Conservation (phyloP, 768 basidiomycete genomes). For the Sporobolomyces roseus region DNA sequence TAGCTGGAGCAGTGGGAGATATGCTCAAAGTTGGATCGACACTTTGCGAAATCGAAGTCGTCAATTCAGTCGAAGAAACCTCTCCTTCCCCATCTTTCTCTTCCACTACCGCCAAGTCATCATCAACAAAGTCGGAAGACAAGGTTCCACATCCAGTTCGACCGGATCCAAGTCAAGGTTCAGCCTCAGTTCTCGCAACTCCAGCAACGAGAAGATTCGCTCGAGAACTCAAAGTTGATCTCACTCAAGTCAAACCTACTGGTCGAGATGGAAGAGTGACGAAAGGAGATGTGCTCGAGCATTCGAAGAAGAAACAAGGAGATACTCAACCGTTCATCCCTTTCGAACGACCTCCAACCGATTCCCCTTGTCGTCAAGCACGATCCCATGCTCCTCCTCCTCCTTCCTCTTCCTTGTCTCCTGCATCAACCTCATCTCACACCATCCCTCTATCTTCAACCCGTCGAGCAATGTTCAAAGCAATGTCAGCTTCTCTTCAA, state of each 20-base stretch:
- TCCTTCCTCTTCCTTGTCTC: no score
- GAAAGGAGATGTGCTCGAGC: slow-evolving; percentile 59
- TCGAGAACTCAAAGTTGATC: slow-evolving; percentile 61
- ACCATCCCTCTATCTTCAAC: slow-evolving; percentile 60
- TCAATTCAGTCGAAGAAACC: background rate
- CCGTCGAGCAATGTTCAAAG: slow-evolving; percentile 80
- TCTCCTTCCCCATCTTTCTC: background rate
- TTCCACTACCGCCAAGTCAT: background rate
- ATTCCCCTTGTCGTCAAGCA: no score
- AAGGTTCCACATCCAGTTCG: slow-evolving; percentile 12
- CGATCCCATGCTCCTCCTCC: no score
- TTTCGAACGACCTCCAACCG: background rate
- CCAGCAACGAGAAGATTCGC: slow-evolving; percentile 78
- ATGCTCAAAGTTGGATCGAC: slow-evolving; percentile 71
- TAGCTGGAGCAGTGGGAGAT: slow-evolving; percentile 76
- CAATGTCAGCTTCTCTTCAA: slow-evolving; percentile 71
- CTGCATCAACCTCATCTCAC: background rate
- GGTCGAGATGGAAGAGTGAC: slow-evolving; percentile 72
- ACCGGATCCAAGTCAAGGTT: background rate
- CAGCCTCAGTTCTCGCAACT: slow-evolving; percentile 59
- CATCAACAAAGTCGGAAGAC: background rate
- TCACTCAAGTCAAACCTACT: slow-evolving; percentile 62
- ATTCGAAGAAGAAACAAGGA: background rate
- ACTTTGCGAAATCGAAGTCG: slow-evolving; percentile 69
- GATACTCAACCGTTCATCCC: background rate